A percentile compares a stretch with the other conserved stretches of the same genome.
These are phyloP conservation scores for Polytolypa hystricis DNA, from an alignment of 2,329 filamentous ascomycete species.

Conservation along the genomic window DNA sequence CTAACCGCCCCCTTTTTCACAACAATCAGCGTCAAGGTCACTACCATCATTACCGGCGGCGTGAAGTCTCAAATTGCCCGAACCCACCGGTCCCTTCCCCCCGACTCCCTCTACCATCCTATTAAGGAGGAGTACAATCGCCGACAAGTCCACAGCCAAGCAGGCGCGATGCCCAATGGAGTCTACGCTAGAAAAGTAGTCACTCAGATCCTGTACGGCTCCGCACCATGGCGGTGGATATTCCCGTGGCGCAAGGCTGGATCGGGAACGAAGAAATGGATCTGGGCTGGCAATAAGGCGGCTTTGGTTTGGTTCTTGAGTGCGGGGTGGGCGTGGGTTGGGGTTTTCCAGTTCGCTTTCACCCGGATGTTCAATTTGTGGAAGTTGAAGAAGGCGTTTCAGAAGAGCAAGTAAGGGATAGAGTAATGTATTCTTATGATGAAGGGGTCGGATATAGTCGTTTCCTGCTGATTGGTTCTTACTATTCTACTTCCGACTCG, in stretches of 20 bases:
- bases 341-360: conserved; percentile 28
- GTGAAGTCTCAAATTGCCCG: conserved; percentile 49
- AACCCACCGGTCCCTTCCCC: conserved; percentile 36
- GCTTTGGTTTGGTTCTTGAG: conserved; percentile 42
- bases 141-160: conserved; percentile 44
- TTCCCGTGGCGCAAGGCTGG: conserved; percentile 32
- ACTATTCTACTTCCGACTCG: no score
- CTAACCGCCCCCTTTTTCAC: neutral
- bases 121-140: conserved; percentile 41
- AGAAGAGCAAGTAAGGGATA: conserved; percentile 2
- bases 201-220: conserved; percentile 38
- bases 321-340: conserved; percentile 37
- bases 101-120: conserved; percentile 41
- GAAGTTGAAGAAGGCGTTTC: conserved; percentile 27
- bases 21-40: conserved; percentile 36
- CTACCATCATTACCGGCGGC: conserved; percentile 48
- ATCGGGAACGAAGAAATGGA: conserved; percentile 26
- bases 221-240: conserved; percentile 37
- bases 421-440: conserved; percentile 2
- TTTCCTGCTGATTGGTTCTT: no score
- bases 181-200: conserved; percentile 47
- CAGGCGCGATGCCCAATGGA: conserved; percentile 40
- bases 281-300: conserved; percentile 38
- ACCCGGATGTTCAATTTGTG: conserved; percentile 42
- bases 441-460: no score